Percentiles rank a stretch among this genome's conserved stretches.
These are phyloP conservation scores for Sporothrix dimorphospora DNA, from an alignment of 2,329 filamentous ascomycete genomes.

Conservation along the genomic window DNA sequence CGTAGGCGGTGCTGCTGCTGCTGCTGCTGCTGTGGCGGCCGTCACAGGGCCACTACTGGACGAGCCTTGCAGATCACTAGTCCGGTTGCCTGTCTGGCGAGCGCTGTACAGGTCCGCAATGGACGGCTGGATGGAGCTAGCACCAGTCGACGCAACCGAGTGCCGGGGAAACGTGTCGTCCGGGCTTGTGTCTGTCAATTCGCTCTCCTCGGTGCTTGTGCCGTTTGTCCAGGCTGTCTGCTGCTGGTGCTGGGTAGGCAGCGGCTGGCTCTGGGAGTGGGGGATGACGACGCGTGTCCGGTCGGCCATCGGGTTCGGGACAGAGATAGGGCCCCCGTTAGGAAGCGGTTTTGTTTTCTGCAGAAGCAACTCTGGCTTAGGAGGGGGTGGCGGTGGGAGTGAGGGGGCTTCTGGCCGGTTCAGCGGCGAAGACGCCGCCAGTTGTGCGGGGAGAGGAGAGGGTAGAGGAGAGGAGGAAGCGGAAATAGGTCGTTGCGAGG, in stretches of 20 bases:
- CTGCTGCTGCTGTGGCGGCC: background rate
- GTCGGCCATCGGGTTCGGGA: constrained; percentile 30
- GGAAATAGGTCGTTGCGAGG: background rate
- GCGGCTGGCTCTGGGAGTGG: constrained; percentile 8
- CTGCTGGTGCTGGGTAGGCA: background rate
- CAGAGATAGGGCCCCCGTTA: constrained; percentile 29
- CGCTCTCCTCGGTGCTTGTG: constrained; percentile 21
- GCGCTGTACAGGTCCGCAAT: constrained; percentile 39
- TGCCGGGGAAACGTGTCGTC: constrained; percentile 38
- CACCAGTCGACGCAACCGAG: constrained; percentile 43
- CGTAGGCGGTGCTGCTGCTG: background rate
- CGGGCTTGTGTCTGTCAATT: constrained; percentile 16
- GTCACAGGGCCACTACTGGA: background rate
- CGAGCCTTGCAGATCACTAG: constrained; percentile 29
- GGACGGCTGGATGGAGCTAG: constrained; percentile 41
- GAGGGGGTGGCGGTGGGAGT: constrained; percentile 27
- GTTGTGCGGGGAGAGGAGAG: background rate
- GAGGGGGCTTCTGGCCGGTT: constrained; percentile 24
- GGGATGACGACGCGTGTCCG: constrained; percentile 26
- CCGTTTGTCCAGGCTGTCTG: constrained; percentile 13
- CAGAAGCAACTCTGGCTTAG: constrained; percentile 23
- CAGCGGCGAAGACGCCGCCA: background rate
- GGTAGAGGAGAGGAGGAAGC: background rate
- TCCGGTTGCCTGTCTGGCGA: constrained; percentile 38
- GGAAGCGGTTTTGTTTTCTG: constrained; percentile 23